A percentile compares a stretch with the other conserved stretches of the same genome.
phyloP scores from a whole-genome alignment of 768 basidiomycete genomes.

The Heimioporus sp. region DNA sequence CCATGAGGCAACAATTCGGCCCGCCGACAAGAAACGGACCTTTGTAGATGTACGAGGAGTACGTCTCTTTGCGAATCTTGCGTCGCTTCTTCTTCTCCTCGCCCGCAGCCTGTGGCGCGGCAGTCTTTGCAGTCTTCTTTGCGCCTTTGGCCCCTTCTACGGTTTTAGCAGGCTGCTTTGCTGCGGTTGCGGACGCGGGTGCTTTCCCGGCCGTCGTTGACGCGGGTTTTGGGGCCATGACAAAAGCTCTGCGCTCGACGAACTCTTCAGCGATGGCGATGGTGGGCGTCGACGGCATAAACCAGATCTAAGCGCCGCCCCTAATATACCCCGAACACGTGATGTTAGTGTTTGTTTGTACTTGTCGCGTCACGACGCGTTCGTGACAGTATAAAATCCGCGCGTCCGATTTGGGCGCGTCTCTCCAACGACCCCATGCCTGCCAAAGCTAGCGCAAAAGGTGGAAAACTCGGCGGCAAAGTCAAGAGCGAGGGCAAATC shows the following conservation, averaged over 20 bases:
- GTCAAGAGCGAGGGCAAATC: slow-evolving; percentile 46
- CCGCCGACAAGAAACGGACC: slow-evolving; percentile 40
- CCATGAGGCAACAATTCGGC: slow-evolving; percentile 1
- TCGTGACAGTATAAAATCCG: slow-evolving; percentile 24
- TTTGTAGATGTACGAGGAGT: slow-evolving; percentile 92
- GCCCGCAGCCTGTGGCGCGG: slow-evolving; percentile 54
- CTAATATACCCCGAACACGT: slow-evolving; percentile 36
- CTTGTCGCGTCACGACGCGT: slow-evolving; percentile 40
- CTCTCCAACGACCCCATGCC: slow-evolving; percentile 18
- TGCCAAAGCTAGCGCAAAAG: slow-evolving; percentile 26
- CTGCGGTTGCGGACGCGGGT: slow-evolving; percentile 53
- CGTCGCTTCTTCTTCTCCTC: slow-evolving; percentile 87
- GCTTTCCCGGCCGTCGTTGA: slow-evolving; percentile 70
- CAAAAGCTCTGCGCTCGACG: not conserved
- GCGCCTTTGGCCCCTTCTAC: slow-evolving; percentile 61
- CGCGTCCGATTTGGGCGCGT: not conserved
- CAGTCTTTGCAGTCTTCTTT: slow-evolving; percentile 68
- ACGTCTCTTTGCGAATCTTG: slow-evolving; percentile 88
- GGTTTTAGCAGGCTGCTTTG: slow-evolving; percentile 64
- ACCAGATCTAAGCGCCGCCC: slow-evolving; percentile 16
- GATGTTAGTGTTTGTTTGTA: slow-evolving; percentile 31
- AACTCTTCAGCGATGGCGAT: not conserved
- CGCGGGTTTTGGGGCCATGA: slow-evolving; percentile 60
- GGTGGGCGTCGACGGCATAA: slow-evolving; percentile 14
- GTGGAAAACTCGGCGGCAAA: slow-evolving; percentile 52